phyloP scores from a whole-genome alignment of 2,329 filamentous ascomycete genomes.

The Alternaria atra region DNA sequence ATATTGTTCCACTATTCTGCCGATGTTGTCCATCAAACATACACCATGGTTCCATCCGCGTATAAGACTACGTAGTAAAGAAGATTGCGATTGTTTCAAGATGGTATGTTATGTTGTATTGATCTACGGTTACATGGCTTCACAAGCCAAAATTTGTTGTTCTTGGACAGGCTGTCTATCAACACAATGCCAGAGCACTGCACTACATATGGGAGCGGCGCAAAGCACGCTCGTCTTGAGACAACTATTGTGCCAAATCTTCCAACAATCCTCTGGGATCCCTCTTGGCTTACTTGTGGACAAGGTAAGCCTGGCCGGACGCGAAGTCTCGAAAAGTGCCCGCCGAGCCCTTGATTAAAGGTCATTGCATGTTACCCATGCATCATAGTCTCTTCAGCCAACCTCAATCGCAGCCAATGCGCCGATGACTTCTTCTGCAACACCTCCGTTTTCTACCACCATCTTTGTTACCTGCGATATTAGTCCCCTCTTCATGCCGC shows the following conservation, averaged over 20 bases:
- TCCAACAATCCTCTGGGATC: background rate
- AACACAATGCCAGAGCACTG: background rate
- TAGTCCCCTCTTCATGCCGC: slow-evolving; percentile 79
- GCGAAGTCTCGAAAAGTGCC: slow-evolving; percentile 3
- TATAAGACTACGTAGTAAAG: background rate
- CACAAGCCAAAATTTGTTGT: background rate
- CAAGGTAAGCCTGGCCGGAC: background rate
- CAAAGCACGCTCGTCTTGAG: slow-evolving; percentile 6
- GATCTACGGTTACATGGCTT: slow-evolving; percentile 11
- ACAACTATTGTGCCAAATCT: slow-evolving; percentile 5
- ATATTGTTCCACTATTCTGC: slow-evolving; percentile 11
- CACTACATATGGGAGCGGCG: background rate
- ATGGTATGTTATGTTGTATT: slow-evolving; percentile 10
- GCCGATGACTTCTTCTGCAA: slow-evolving; percentile 85
- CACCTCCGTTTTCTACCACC: slow-evolving; percentile 78
- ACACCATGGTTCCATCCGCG: slow-evolving; percentile 4
- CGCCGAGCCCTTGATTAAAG: background rate
- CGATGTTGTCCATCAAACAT: slow-evolving; percentile 10
- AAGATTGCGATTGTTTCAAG: background rate
- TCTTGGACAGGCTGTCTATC: background rate
- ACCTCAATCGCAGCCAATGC: slow-evolving; percentile 78
- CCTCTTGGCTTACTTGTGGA: slow-evolving; percentile 1
- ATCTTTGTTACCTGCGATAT: slow-evolving; percentile 78
- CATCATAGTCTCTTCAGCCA: slow-evolving; percentile 32
- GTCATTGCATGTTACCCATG: slow-evolving; percentile 3